Base-by-base conservation (phyloP, 1,284 basidiomycete genomes). In the Mycena citricolor region DNA sequence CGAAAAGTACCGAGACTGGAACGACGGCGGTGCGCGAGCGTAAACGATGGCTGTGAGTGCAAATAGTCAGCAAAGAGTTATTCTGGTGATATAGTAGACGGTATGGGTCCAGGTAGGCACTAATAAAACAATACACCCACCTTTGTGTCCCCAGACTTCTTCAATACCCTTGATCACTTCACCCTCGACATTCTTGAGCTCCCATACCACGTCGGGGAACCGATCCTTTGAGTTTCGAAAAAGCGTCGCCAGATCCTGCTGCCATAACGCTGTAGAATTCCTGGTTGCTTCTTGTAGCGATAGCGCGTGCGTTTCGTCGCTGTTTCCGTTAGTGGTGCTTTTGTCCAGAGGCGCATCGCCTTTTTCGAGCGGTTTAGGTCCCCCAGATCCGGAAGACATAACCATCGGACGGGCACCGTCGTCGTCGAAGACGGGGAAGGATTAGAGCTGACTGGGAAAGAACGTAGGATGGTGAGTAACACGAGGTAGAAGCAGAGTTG, bases 171-270 rank as follows among this genome's bases (percentile, higher is more conserved):
- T n/a, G n/a, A n/a, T n/a, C n/a, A n/a, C n/a, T 23, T 71, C 67
- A 20, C 68, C 68, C 42, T 74, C 76, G 25, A 75, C 74, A 34
- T 65, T 66, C 13, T 67, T 64, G 17, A 88, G 70, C 62, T 90
- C 83, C 93, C 93, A 97, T 13, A 89, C 82, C 40, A 97, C 90
- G 69, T 97, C 94, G n/a, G 88, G 86, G 61, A 92, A 95, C 43
- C 89, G 74, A 48, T 91, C 85, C 62, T 86, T 86, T 19, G 93
- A 85, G 47, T 84, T 73, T 51, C 76, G 74, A 64, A 91, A 93
- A 28, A 97, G 76, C 2, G 70, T 61, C 51, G 81, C 74, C 10
- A 97, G 76, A 67, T 95, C 84, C 24, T 68, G 64, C 57, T 90
- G 84, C 91, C 93, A 95, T 26, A 68, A 63, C 3, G 62, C 54